phyloP scores from a whole-genome alignment of 75 land plant genomes.

The Cunninghamia lanceolata region DNA sequence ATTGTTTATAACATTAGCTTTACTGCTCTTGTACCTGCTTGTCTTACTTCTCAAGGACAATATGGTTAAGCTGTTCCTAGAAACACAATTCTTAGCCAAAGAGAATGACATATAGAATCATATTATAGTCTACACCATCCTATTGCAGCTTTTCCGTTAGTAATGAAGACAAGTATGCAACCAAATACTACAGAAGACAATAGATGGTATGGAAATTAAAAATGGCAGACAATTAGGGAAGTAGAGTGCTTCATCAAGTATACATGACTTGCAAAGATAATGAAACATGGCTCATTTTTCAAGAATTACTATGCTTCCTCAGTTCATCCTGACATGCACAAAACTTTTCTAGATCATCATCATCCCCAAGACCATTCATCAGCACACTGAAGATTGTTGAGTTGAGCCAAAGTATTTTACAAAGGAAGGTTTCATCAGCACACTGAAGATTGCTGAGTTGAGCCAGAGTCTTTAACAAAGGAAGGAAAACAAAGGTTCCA shows the following conservation, averaged over 20 bases:
- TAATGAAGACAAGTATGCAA: too few species aligned
- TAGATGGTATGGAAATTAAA: not conserved
- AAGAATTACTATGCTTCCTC: not conserved
- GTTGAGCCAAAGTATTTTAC: too few species aligned
- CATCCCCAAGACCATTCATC: not conserved
- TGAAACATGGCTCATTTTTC: not conserved
- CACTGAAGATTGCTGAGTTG: too few species aligned
- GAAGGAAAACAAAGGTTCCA: not conserved
- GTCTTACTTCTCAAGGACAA: not conserved
- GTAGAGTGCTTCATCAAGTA: not conserved
- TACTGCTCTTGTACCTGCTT: not conserved
- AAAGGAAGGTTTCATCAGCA: too few species aligned
- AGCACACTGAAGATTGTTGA: not conserved
- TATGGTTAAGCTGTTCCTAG: not conserved
- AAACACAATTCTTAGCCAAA: not conserved
- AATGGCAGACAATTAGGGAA: not conserved
- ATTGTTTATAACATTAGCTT: not conserved
- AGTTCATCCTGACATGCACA: not conserved
- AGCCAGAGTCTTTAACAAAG: not conserved
- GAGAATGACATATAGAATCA: not conserved
- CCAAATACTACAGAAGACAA: not conserved
- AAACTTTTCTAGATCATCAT: not conserved
- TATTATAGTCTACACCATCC: too few species aligned
- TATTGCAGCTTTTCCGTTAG: too few species aligned
- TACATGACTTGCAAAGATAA: not conserved